Evolutionary conservation across 805 yeast genomes (phyloP), one percentile per base, ranked within the genome.

Genomic region (Kodamaea sagamina): DNA sequence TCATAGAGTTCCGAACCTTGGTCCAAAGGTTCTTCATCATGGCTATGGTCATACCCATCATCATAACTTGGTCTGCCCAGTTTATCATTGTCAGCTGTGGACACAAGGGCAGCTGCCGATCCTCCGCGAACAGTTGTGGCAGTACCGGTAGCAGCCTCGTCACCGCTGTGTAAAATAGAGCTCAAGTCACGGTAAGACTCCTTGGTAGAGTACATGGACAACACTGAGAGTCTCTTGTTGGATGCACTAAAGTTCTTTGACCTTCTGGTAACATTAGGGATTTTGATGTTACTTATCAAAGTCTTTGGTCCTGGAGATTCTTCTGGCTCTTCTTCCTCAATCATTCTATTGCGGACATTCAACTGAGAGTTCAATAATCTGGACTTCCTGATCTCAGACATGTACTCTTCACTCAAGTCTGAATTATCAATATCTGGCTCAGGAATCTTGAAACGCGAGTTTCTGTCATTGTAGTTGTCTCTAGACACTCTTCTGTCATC

Each of bases 231-330:
- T 56, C 93, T 75, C 62, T 81, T 85, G 55, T 79, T 79, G 5
- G 81, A 77, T 43, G 74, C 73, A 27, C 84, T 74, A 57, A 81
- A 82, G 43, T 78, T 71, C 54, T 78, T 75, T 2, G 88, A 82
- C 52, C 78, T 77, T 61, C 89, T 78, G 0, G 89, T 78, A 26
- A 84, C 87, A 48, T 77, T 79, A 16, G 92, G 92, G 39, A 84
- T 79, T 44, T 73, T 72, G 34, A 84, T 82, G 48, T 81, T 85
- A 13, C 86, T 77, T 34, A 84, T 69, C 21, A 71, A 55, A 1
- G 76, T 68, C 45, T 73, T 74, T 32, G 81, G 81, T 16, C 71
- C 75, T 11, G 48, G 46, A 3, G 46, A 41, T 2, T 37, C 38
- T 24, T 41, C 47, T 29, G 36, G 36, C 22, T 42, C 40, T 39